These are phyloP conservation scores for Epichloe typhina DNA, from an alignment of 2,329 filamentous ascomycete genomes.

Conservation along the genomic window DNA sequence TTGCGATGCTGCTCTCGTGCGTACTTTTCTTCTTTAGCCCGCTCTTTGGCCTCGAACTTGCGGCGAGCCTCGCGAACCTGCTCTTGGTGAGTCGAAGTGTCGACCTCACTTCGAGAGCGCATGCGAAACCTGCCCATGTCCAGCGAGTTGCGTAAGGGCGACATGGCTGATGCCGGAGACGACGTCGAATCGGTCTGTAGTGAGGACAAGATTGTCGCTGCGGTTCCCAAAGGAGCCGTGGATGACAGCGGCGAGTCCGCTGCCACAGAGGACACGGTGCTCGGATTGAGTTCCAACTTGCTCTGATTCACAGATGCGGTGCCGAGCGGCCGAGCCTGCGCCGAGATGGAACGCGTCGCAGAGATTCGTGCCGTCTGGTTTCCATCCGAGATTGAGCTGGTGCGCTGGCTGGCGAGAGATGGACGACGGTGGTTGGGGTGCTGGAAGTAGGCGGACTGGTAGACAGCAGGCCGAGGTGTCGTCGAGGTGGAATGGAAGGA, in stretches of 20 bases:
- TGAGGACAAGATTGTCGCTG: slow-evolving; percentile 16
- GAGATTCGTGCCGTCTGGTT: slow-evolving; percentile 15
- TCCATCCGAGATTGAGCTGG: slow-evolving; percentile 21
- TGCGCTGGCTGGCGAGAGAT: slow-evolving; percentile 20
- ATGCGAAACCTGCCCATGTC: slow-evolving; percentile 45
- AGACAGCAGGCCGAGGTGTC: slow-evolving; percentile 2
- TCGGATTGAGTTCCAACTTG: slow-evolving; percentile 34
- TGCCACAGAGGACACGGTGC: slow-evolving; percentile 14
- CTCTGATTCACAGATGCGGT: slow-evolving; percentile 26
- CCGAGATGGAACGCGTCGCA: slow-evolving; percentile 17
- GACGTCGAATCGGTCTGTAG: slow-evolving; percentile 13
- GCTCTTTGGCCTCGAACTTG: slow-evolving; percentile 50
- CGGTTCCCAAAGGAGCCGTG: slow-evolving; percentile 13
- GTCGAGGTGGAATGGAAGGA: slow-evolving; percentile 7
- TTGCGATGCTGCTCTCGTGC: slow-evolving; percentile 44
- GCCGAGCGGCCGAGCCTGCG: slow-evolving; percentile 22
- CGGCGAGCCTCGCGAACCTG: slow-evolving; percentile 48
- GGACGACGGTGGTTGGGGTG: slow-evolving; percentile 15
- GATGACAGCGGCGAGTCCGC: slow-evolving; percentile 24
- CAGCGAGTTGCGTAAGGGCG: slow-evolving; percentile 44
- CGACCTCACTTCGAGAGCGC: slow-evolving; percentile 46
- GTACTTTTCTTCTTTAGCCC: slow-evolving; percentile 48
- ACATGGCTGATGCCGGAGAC: slow-evolving; percentile 25
- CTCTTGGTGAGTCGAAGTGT: slow-evolving; percentile 39
- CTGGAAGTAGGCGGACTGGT: slow-evolving; percentile 8